phyloP scores from a whole-genome alignment of 169 alveolate species.

The Toxoplasma gondii region DNA sequence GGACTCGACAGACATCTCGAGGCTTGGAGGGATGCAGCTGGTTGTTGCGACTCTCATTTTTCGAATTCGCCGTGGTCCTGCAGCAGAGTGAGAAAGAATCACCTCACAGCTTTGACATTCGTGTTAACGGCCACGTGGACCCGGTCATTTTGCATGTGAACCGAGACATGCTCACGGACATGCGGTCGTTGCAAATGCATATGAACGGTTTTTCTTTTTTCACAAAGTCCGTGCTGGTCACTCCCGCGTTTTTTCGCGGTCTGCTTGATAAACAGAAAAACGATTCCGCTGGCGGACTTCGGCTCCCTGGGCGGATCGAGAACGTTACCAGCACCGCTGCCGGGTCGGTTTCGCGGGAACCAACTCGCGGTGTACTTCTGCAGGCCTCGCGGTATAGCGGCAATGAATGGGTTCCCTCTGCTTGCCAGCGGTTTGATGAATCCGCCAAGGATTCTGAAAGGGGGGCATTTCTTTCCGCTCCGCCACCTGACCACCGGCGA shows the following conservation, averaged over 20 bases:
- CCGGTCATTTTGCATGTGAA: neutral
- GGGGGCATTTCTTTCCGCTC: too few relatives aligned
- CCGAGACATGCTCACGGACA: neutral
- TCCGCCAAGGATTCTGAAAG: too few relatives aligned
- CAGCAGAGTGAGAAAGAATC: neutral
- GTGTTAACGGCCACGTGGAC: neutral
- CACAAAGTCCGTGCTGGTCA: neutral
- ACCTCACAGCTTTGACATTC: neutral
- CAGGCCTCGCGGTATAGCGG: neutral
- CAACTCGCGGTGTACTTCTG: neutral
- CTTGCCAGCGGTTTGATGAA: neutral
- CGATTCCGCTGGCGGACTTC: neutral
- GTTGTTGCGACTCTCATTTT: slow-evolving; percentile 16
- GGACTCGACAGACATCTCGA: neutral
- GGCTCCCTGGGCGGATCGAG: neutral
- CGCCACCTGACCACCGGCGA: too few relatives aligned
- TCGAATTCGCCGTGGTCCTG: neutral
- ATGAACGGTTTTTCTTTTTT: neutral
- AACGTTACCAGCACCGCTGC: neutral
- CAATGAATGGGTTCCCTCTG: neutral
- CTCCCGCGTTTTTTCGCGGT: neutral
- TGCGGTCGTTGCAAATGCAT: neutral
- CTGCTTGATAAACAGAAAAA: neutral
- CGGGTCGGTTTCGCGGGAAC: neutral
- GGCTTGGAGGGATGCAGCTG: neutral